Evolutionary conservation across 2,329 filamentous ascomycete species (phyloP).

Genomic region (Pseudogymnoascus sp.): DNA sequence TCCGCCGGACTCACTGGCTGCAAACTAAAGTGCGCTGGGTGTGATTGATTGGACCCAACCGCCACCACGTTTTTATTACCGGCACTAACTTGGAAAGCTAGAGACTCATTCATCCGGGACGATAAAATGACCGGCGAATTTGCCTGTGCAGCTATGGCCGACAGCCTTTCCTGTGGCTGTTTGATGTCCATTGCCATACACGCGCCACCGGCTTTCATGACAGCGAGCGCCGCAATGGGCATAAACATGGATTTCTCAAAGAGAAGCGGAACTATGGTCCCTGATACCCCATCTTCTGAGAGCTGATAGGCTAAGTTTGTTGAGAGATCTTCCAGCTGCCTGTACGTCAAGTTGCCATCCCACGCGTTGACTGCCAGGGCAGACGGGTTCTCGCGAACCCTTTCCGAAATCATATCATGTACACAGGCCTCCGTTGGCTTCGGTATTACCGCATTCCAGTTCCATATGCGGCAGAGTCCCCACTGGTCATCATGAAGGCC

Average conservation of each 20-base stretch:
- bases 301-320: conserved; percentile 8
- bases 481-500: background rate
- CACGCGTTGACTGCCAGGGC: conserved; percentile 10
- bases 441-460: background rate
- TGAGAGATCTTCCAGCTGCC: conserved; percentile 19
- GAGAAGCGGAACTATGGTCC: conserved; percentile 13
- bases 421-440: background rate
- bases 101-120: background rate
- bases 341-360: conserved; percentile 18
- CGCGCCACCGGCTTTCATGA: conserved; percentile 22
- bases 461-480: background rate
- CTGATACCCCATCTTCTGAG: background rate
- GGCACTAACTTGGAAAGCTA: background rate
- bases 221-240: conserved; percentile 20
- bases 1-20: background rate
- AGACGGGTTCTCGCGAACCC: background rate
- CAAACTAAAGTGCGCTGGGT: background rate
- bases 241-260: conserved; percentile 22
- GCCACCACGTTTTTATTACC: background rate
- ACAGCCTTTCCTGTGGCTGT: background rate
- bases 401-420: conserved; percentile 1
- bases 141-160: background rate
- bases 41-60: background rate
- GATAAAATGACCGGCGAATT: background rate
- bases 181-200: conserved; percentile 26